Evolutionary conservation across 2,329 filamentous ascomycete genomes (phyloP).

Genomic region (Monosporascus sp.): DNA sequence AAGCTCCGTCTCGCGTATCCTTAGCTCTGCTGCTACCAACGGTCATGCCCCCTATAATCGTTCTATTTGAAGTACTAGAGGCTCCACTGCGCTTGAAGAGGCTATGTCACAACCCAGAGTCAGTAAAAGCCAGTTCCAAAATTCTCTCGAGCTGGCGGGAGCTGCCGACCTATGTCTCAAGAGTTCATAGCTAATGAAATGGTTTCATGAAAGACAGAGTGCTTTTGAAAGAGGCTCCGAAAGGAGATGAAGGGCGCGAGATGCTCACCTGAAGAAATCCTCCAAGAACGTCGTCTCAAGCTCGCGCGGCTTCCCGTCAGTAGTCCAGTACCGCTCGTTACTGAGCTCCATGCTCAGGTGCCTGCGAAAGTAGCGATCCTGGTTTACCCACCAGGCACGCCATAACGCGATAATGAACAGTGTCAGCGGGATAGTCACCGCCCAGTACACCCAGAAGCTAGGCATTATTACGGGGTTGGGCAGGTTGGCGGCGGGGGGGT

Average conservation of each 20-base stretch:
- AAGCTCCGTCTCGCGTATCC: not conserved
- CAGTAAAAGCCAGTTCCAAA: too few species aligned
- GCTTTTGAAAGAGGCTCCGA: too few species aligned
- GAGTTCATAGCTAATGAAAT: too few species aligned
- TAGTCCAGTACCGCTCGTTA: conserved; percentile 43
- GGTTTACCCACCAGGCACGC: conserved; percentile 43
- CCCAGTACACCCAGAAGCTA: conserved; percentile 43
- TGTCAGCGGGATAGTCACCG: conserved; percentile 37
- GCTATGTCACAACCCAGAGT: not conserved
- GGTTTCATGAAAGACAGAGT: too few species aligned
- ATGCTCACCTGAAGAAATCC: conserved; percentile 33
- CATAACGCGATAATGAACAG: conserved; percentile 35
- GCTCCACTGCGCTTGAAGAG: conserved; percentile 1
- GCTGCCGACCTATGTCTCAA: too few species aligned
- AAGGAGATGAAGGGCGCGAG: too few species aligned
- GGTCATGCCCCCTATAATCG: not conserved
- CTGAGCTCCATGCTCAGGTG: conserved; percentile 42
- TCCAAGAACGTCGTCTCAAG: conserved; percentile 37
- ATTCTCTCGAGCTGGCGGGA: too few species aligned
- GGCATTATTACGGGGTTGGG: conserved; percentile 30
- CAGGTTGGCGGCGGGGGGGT: conserved; percentile 21
- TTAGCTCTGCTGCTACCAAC: not conserved
- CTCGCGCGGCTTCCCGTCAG: conserved; percentile 35
- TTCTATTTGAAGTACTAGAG: not conserved
- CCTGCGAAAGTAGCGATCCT: conserved; percentile 40